Conservation (phyloP, 768 basidiomycete species). For the Jaapia argillacea region DNA sequence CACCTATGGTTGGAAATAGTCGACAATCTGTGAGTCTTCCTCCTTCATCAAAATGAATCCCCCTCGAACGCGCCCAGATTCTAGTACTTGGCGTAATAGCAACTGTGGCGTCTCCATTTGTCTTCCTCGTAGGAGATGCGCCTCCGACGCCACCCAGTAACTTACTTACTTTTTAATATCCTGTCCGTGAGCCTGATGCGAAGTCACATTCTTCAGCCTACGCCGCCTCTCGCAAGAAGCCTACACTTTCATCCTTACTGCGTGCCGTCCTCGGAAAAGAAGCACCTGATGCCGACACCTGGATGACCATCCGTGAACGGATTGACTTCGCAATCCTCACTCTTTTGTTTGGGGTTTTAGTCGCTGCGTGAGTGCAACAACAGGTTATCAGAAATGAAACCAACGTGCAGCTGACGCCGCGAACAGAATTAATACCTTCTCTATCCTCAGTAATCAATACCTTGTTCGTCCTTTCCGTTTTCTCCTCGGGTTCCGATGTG, state of each 20-base stretch:
- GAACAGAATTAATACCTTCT: constrained; percentile 52
- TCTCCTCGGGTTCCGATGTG: neutral
- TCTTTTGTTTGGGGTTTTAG: constrained; percentile 52
- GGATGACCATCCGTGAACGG: constrained; percentile 59
- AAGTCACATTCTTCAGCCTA: constrained; percentile 33
- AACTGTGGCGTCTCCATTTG: constrained; percentile 47
- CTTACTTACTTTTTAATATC: constrained; percentile 7
- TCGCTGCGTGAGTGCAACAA: constrained; percentile 58
- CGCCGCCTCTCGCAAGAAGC: constrained; percentile 52
- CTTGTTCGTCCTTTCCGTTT: constrained; percentile 35
- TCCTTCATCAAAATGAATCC: neutral
- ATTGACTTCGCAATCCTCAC: constrained; percentile 57
- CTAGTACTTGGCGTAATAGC: constrained; percentile 63
- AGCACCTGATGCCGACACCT: constrained; percentile 28
- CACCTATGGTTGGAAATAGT: constrained; percentile 46
- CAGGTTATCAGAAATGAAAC: too few species aligned
- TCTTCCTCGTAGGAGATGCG: constrained; percentile 44
- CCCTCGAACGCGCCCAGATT: constrained; percentile 32
- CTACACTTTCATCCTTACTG: constrained; percentile 41
- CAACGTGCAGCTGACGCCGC: too few species aligned
- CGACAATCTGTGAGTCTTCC: constrained; percentile 39
- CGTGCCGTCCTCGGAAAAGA: constrained; percentile 38
- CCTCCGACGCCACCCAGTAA: constrained; percentile 78
- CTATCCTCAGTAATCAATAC: constrained; percentile 57
- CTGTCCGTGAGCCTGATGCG: neutral